phyloP scores from a whole-genome alignment of 352 stramenopile species.

The Peronospora destructor region DNA sequence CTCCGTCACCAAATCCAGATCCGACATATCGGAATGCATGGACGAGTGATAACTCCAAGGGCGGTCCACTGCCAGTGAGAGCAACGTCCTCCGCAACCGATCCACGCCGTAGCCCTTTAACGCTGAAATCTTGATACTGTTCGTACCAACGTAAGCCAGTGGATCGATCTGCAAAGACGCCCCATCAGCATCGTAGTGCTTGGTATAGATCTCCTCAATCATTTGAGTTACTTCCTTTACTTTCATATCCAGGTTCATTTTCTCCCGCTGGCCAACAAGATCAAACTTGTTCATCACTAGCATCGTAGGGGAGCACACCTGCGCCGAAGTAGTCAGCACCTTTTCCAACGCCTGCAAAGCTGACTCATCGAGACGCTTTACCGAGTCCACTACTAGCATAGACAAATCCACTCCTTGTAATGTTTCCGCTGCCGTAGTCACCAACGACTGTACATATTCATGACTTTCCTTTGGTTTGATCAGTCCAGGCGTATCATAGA shows the following conservation, averaged over 20 bases:
- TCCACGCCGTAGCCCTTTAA: constrained; percentile 63
- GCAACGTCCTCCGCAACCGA: constrained; percentile 53
- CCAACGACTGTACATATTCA: constrained; percentile 73
- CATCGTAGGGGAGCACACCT: constrained; percentile 71
- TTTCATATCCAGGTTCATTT: constrained; percentile 50
- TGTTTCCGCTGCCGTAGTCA: constrained; percentile 70
- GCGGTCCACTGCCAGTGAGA: constrained; percentile 61
- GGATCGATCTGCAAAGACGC: constrained; percentile 52
- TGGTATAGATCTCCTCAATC: constrained; percentile 71
- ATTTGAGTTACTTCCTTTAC: constrained; percentile 77
- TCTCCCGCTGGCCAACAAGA: constrained; percentile 47
- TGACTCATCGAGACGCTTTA: constrained; percentile 75
- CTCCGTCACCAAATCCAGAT: constrained; percentile 77
- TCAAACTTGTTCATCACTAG: constrained; percentile 86
- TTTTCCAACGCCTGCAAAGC: constrained; percentile 74
- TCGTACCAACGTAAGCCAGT: constrained; percentile 64
- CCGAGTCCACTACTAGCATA: constrained; percentile 78
- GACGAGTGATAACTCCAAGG: constrained; percentile 83
- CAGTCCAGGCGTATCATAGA: constrained; percentile 82
- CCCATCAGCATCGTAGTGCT: constrained; percentile 51
- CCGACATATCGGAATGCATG: constrained; percentile 76
- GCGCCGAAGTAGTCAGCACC: constrained; percentile 68
- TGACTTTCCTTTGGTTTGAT: constrained; percentile 85
- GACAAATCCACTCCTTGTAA: constrained; percentile 79
- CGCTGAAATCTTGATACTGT: constrained; percentile 74